phyloP scores from a whole-genome alignment of 2,329 filamentous ascomycete genomes.

The Talaromyces sp. region DNA sequence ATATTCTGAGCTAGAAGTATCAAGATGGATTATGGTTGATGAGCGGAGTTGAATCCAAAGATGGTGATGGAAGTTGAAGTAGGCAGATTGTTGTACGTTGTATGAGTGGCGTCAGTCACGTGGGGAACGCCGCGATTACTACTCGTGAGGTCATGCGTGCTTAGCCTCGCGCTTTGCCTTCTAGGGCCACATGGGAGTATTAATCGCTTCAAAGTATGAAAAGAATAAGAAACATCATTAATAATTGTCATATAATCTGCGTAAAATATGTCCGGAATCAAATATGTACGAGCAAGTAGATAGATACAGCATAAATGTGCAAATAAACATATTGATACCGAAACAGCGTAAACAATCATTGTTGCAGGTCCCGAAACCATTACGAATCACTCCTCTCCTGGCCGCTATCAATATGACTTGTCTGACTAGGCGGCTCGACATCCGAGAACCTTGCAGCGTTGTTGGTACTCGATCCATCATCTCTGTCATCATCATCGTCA shows the following conservation, averaged over 20 bases:
- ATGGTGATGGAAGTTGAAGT: neutral
- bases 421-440: conserved; percentile 10
- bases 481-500: conserved; percentile 29
- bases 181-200: neutral
- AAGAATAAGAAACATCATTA: neutral
- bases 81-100: neutral
- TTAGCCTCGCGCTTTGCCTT: neutral
- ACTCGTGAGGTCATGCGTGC: conserved; percentile 10
- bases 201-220: neutral
- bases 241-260: neutral
- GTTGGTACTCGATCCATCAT: conserved; percentile 28
- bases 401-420: neutral
- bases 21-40: neutral
- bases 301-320: conserved; percentile 11
- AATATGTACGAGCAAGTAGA: neutral
- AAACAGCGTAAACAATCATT: neutral
- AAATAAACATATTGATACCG: neutral
- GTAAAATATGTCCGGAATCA: neutral
- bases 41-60: neutral
- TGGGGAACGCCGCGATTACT: neutral
- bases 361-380: neutral
- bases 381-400: neutral
- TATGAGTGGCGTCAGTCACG: conserved; percentile 16
- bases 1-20: neutral
- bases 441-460: neutral